Evolutionary conservation across 768 basidiomycete species (phyloP), one percentile per base, ranked within the genome.

Genomic region (Chalciporus chontae): DNA sequence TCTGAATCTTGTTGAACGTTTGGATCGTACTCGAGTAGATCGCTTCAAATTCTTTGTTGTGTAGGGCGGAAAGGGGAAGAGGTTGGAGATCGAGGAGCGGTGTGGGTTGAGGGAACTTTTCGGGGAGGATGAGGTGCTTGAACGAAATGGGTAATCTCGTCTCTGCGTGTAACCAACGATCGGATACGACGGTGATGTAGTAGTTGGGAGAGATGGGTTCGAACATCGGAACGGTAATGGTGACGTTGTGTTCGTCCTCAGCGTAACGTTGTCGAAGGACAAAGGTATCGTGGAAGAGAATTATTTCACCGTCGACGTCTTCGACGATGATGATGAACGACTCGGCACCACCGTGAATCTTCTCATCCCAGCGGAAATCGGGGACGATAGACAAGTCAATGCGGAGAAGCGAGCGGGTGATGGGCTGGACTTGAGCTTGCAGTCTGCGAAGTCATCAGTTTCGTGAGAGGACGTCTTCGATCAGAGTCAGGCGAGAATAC

Each of bases 281-380:
- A 73, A 97, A 98, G 18, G 80, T 80, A 61, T 98, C 95, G 56
- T 94, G 90, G 80, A 94, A 97, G 26, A 98, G 85, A 49, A 98
- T 85, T 53, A 91, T 81, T 67, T 99, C 96, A 43, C 96, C 96
- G 56, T 98, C 95, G 23, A 97, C 93, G 59, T 99, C 95, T 67
- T 97, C 94, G 21, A 98, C 93, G 23, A 95, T 66, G 59, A 99
- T 92, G 67, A 87, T 80, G 77, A 99, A 99, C 0, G 87, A 84
- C 69, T 98, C 93, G 0, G 91, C 84, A 0, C 76, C 69, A 4
- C 93, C 90, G 57, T 98, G 95, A 6, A 94, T 81, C 67, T 91
- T 91, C 60, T 93, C 90, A 32, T 97, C 94, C 96, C 96, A 99
- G 40, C 87, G 81, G 81, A 98, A 99, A 64, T 98, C 96, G n/a